Evolutionary conservation across 768 basidiomycete genomes (phyloP), one percentile per base, ranked within the genome.

Genomic region (Phaeotremella skinneri): DNA sequence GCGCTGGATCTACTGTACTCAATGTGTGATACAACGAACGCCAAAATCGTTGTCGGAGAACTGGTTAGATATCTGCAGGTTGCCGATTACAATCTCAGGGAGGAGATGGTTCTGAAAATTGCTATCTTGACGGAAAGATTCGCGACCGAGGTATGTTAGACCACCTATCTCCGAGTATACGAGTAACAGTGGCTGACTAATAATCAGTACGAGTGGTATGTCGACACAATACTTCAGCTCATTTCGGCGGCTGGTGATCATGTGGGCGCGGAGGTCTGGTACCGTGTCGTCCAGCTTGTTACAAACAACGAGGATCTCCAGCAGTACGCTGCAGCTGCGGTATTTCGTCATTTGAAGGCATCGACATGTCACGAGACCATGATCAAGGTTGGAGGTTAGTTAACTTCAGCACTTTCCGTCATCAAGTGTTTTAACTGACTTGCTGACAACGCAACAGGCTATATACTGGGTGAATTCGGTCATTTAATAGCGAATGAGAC

Each of bases 231-330:
- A 72, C 79, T 99, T 67, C 88, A 92, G 72, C 84, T 99, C 56
- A 94, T 99, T 75, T 90, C 89, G 73, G 87, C 91, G 39, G 96
- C 96, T 11, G 96, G 96, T 54, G 96, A 99, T 72, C 92, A 99
- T 73, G 94, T 99, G 52, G 96, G 96, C 47, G 94, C 98, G 64
- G 96, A 98, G 80, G 96, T 99, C 31, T 99, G 96, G 96, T 98
- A 96, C 78, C 89, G 96, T 52, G 92, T 99, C 50, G 88, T 99
- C 26, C 96, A 97, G 74, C 97, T 99, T 60, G 90, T 96, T 49
- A 97, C 91, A 47, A 99, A 99, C 73, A 99, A 96, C 23, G 94
- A 97, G 75, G 91, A 98, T 78, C 81, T 99, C 29, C 93, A 99
- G 76, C 85, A 89, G 63, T 99, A 99, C 79, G 96, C 96, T 9